Conservation (phyloP, 306 rosid species). For the Pterocarpus santalinus region DNA sequence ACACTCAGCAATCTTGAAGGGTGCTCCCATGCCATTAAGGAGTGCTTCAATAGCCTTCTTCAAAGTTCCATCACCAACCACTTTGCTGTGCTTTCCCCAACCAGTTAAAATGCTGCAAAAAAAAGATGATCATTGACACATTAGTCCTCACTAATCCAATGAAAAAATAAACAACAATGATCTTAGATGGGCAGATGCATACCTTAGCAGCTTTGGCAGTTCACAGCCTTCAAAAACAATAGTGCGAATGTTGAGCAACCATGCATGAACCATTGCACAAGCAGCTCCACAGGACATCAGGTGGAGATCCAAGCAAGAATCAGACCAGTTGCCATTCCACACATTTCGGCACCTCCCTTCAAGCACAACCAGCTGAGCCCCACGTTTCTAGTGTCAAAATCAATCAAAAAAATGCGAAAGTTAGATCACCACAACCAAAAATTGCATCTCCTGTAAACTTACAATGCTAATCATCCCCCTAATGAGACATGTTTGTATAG, state of each 20-base stretch:
- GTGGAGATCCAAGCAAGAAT: constrained; percentile 84
- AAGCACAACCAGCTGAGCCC: constrained; percentile 87
- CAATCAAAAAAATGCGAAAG: not conserved
- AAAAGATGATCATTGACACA: constrained; percentile 14
- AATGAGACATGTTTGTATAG: not conserved
- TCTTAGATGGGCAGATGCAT: constrained; percentile 12
- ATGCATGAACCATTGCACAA: constrained; percentile 91
- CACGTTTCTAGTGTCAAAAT: constrained; percentile 66
- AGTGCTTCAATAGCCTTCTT: constrained; percentile 80
- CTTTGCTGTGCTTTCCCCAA: constrained; percentile 98
- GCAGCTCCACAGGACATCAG: constrained; percentile 97
- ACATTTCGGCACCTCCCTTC: constrained; percentile 85
- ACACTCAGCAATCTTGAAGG: constrained; percentile 70
- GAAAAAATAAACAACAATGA: constrained; percentile 12
- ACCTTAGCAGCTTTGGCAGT: constrained; percentile 79
- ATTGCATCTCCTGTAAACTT: constrained; percentile 1
- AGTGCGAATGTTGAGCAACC: constrained; percentile 76
- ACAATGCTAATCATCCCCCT: not conserved
- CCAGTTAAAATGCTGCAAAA: constrained; percentile 88
- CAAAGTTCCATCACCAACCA: constrained; percentile 76
- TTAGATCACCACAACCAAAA: constrained; percentile 1
- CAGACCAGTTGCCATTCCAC: constrained; percentile 86
- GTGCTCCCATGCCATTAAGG: constrained; percentile 78
- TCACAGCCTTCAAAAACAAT: constrained; percentile 70
- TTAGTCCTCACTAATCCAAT: constrained; percentile 25